Base-by-base conservation (phyloP, 495 filamentous ascomycete genomes). In the Mycothermus thermophilus region DNA sequence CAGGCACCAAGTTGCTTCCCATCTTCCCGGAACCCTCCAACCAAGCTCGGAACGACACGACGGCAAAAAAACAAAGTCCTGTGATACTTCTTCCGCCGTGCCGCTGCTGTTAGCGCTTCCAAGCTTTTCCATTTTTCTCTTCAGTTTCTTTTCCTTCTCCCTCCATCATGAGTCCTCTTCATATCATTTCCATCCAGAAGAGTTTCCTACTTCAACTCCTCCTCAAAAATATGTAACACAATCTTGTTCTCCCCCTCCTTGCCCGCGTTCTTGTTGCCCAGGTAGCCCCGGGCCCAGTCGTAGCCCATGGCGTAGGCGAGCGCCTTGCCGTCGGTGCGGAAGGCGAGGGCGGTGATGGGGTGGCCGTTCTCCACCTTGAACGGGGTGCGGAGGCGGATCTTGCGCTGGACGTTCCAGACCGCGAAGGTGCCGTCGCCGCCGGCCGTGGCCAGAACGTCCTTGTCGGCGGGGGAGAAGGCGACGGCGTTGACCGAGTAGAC, bases 281-380 rank as follows among this genome's bases (percentile, higher is more conserved):
- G 63, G 56, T 83, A 88, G 8, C 87, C 87, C 58, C 92, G 92
- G 51, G 79, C 81, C 87, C 87, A 95, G 62, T 95, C 87, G 47
- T 95, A 95, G 47, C 81, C 86, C 19, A 92, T 72, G 5, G 85
- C 79, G 49, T 94, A 95, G 12, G 84, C 86, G 50, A 93, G 92
- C 44, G 88, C 81, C 44, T 63, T 74, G 30, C 85, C 87, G 33
- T 60, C 74, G 30, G 71, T 59, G 52, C 80, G 81, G 67, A 94
- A 95, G 5, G 65, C 74, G 8, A 77, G 82, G 23, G 77, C 74
- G 9, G 78, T 74, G 55, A 95, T 86, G 30, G 77, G 77, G 5
- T 79, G 84, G 13, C 81, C 80, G 27, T 3, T 14, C 12, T n/a
- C 19, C 10, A 84, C 80, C 23, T 74, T 68, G n/a, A 85, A 83